Conservation (phyloP, 106 monocot species). For the Acanthochlamys bracteata region DNA sequence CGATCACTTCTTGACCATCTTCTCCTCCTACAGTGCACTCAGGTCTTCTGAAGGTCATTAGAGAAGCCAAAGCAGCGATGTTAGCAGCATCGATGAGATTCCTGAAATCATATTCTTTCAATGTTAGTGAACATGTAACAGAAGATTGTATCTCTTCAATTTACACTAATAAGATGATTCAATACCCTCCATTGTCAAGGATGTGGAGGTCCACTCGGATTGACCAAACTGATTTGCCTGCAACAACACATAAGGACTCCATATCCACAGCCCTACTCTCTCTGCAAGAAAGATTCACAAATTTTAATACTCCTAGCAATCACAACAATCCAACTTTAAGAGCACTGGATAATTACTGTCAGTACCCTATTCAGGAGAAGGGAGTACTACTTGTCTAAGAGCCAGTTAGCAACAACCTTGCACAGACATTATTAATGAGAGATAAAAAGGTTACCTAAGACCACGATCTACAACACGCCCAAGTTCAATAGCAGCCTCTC, state of each 20-base stretch:
- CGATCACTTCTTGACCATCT: conserved; percentile 62
- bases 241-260: conserved; percentile 87
- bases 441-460: conserved; percentile 35
- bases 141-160: background rate
- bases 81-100: conserved; percentile 99
- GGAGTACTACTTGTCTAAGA: too few species aligned
- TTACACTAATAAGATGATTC: background rate
- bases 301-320: background rate
- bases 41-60: conserved; percentile 72
- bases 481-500: conserved; percentile 79
- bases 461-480: conserved; percentile 91
- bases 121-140: conserved; percentile 3
- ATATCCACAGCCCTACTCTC: conserved; percentile 96
- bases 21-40: conserved; percentile 84
- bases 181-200: conserved; percentile 97
- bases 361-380: background rate
- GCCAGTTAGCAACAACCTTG: too few species aligned
- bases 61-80: conserved; percentile 85
- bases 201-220: conserved; percentile 92
- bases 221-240: conserved; percentile 95
- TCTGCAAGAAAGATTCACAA: conserved; percentile 26
- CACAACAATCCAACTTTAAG: background rate
- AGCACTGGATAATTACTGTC: background rate
- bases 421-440: background rate
- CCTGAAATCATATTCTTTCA: conserved; percentile 28